Evolutionary conservation across 148 eudicot genomes (phyloP), one percentile per base, ranked within the genome.

Genomic region (Fagopyrum tataricum): DNA sequence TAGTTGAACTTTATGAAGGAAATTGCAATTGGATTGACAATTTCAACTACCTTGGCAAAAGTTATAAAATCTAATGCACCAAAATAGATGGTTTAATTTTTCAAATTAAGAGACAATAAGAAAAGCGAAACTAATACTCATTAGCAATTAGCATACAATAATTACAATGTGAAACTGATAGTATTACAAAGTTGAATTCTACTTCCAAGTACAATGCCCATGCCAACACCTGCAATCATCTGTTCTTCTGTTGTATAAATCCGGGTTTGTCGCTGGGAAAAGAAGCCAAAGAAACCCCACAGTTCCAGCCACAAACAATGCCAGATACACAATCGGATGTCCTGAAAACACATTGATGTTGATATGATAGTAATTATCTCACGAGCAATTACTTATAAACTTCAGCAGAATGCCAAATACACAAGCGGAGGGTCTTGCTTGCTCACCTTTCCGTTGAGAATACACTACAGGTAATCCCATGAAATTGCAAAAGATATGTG

Each of bases 181-280:
- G 42, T 61, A 26, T 64, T 15, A 5, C 44, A 20, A 43, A 43
- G 72, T 18, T 42, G 14, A 2, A 37, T 71, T 82, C 73, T 82
- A 88, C 77, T 73, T 81, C 90, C 86, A 87, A 73, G 76, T 64
- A 82, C 97, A 93, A 75, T 83, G 84, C 75, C 86, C 80, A 66
- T 86, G 97, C 98, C 98, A 93, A 80, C 96, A 91, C 43, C 20
- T 75, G 87, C 98, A 93, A 76, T 77, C 72, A 72, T 86, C 89
- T 51, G 69, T 83, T 77, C 76, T 78, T 37, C 49, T 44, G 76
- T 86, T 91, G 67, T 84, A 89, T 83, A 89, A 66, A 79, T 80
- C 79, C 31, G 89, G 94, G 67, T 44, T 48, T 26, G 96, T 89
- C 67, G 83, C 68, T 1, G 97, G 96, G 58, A 79, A 81, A 48